These are phyloP conservation scores for Ocimum tenuiflorum DNA, from an alignment of 257 asterid species.

Conservation along the genomic window DNA sequence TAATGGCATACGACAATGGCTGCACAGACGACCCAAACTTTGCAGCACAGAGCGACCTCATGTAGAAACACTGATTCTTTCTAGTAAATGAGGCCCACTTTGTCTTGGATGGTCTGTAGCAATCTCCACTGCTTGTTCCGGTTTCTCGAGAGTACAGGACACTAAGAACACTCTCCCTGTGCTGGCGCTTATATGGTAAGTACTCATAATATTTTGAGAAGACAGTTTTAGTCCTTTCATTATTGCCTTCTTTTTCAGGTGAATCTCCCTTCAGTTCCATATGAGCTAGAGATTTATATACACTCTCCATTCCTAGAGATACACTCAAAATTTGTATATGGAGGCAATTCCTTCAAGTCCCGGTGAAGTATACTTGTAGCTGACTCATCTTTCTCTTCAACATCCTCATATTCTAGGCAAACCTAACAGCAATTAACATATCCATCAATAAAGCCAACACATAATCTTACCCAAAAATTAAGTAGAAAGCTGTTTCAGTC, in stretches of 20 bases:
- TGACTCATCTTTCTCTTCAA: constrained; percentile 31
- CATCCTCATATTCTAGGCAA: constrained; percentile 18
- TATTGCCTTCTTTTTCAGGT: constrained; percentile 20
- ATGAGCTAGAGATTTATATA: constrained; percentile 26
- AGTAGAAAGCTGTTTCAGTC: not conserved
- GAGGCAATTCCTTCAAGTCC: constrained; percentile 19
- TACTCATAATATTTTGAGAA: constrained; percentile 59
- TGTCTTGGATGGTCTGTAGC: constrained; percentile 5
- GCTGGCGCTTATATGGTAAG: constrained; percentile 55
- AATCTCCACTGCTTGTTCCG: constrained; percentile 28
- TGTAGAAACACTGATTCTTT: constrained; percentile 45
- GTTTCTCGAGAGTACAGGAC: constrained; percentile 51
- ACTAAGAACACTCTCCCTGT: constrained; percentile 43
- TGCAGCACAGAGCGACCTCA: constrained; percentile 62
- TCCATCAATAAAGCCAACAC: not conserved
- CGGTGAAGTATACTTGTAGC: constrained; percentile 30
- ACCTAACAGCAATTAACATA: not conserved
- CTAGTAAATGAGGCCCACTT: constrained; percentile 25
- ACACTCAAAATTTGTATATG: not conserved
- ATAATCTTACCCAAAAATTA: not conserved
- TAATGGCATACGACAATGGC: constrained; percentile 35
- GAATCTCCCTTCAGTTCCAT: constrained; percentile 23
- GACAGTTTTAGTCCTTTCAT: constrained; percentile 31
- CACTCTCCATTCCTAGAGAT: constrained; percentile 33
- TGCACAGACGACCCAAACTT: constrained; percentile 40